Conservation (phyloP, 1,284 basidiomycete species). For the Leccinum holopus region DNA sequence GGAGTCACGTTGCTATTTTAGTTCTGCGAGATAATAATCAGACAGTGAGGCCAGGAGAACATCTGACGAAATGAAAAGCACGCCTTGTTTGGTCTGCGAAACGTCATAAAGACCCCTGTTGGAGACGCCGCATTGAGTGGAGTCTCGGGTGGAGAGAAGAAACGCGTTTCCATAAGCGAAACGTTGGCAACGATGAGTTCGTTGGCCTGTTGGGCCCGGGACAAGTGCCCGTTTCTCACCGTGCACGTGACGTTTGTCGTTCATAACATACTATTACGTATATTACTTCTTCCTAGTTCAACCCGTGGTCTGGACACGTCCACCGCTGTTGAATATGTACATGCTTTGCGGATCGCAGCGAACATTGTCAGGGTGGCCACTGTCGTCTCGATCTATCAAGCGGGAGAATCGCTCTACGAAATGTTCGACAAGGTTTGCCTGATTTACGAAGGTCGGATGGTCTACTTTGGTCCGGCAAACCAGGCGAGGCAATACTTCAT, state of each 20-base stretch:
- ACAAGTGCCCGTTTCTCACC: slow-evolving; percentile 40
- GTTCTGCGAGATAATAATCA: no score
- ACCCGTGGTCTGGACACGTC: slow-evolving; percentile 73
- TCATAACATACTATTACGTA: neutral
- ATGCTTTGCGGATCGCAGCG: slow-evolving; percentile 59
- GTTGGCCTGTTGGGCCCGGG: slow-evolving; percentile 47
- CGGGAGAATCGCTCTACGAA: slow-evolving; percentile 51
- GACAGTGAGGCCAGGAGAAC: no score
- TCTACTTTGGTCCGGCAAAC: slow-evolving; percentile 64
- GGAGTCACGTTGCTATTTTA: no score
- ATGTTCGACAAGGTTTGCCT: slow-evolving; percentile 44
- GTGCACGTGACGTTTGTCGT: neutral
- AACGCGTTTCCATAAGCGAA: slow-evolving; percentile 66
- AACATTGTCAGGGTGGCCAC: slow-evolving; percentile 54
- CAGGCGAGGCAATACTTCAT: slow-evolving; percentile 65
- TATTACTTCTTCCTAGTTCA: slow-evolving; percentile 38
- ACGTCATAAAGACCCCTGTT: slow-evolving; percentile 58
- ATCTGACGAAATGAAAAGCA: no score
- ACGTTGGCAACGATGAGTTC: slow-evolving; percentile 44
- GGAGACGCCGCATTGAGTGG: slow-evolving; percentile 77
- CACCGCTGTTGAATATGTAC: slow-evolving; percentile 66
- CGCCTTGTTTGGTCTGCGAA: slow-evolving; percentile 67
- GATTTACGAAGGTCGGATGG: slow-evolving; percentile 70
- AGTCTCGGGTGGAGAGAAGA: slow-evolving; percentile 79
- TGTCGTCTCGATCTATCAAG: slow-evolving; percentile 73